Base-by-base conservation (phyloP, 768 basidiomycete species). In the Collybia sp. region DNA sequence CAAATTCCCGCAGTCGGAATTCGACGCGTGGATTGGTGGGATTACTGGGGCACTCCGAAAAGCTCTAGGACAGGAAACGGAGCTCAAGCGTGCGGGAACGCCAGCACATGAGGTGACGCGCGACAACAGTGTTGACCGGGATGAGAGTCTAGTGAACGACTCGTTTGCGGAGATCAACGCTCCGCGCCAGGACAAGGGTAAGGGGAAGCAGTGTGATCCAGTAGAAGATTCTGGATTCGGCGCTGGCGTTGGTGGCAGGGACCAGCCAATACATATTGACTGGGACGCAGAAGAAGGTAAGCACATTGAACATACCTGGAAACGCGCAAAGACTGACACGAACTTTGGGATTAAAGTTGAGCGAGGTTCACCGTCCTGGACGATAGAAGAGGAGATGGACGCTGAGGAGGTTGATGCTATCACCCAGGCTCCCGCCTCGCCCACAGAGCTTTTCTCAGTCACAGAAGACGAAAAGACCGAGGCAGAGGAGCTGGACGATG, bases 11-110 rank as follows among this genome's bases (percentile, higher is more conserved):
- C 73, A 80, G 57, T 65, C 69, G 1, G 77, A 86, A 51, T 88
- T 86, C 54, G 83, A 87, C 69, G 68, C 72, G 57, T 88, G 80
- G 80, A 82, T 88, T 53, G 74, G 70, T 53, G 80, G 72, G 55
- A 74, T 88, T 37, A 85, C 80, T 0, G 61, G 70, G 49, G 67
- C 77, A 42, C 64, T 88, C 20, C 73, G 73, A 47, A 70, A 64
- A 41, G 85, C 84, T 17, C 67, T 88, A 8, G 78, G 79, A 0
- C 72, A 75, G 40, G 75, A 69, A n/a, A 62, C 64, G 16, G 63
- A 61, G 42, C n/a, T n/a, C n/a, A n/a, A n/a, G 25, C 25, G 25
- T 25, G 43, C 50, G 34, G 46, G 54, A 48, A 40, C 44, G 44
- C 55, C 38, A 35, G 12, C 38, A 53, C 37, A 53, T 50, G 46